Percentiles rank a stretch among this genome's conserved stretches.
Conservation (phyloP, 768 basidiomycete species). For the Filobasidium floriforme region DNA sequence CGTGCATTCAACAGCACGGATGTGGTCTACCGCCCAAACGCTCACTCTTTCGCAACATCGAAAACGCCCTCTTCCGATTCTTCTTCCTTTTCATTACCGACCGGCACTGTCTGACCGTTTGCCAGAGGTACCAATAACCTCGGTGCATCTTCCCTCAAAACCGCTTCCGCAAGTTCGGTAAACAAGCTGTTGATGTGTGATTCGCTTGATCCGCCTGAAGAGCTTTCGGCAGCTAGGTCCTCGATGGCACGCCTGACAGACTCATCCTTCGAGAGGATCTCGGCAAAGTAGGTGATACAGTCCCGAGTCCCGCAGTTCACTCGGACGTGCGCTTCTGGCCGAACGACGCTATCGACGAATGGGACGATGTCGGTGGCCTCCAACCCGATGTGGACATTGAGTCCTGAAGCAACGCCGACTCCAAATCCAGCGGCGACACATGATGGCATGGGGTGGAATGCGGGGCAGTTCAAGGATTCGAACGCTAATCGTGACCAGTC, state of each 20-base stretch:
- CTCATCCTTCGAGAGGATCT: conserved; percentile 25
- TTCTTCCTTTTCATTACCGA: conserved; percentile 13
- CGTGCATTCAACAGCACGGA: no score
- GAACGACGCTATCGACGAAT: conserved; percentile 35
- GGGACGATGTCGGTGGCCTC: conserved; percentile 26
- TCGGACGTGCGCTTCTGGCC: conserved; percentile 33
- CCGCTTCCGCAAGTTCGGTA: conserved; percentile 28
- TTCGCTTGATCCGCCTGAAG: background rate
- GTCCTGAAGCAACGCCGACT: conserved; percentile 35
- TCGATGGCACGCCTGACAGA: background rate
- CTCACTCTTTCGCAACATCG: conserved; percentile 42
- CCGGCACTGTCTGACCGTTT: conserved; percentile 11
- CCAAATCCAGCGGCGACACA: conserved; percentile 38
- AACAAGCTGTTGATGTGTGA: conserved; percentile 14
- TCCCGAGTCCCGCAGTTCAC: conserved; percentile 33
- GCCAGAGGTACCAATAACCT: conserved; percentile 17
- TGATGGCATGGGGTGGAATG: conserved; percentile 33
- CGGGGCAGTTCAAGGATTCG: conserved; percentile 39
- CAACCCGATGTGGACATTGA: conserved; percentile 35
- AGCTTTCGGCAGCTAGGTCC: background rate
- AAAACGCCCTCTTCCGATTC: conserved; percentile 38
- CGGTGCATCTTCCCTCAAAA: conserved; percentile 29
- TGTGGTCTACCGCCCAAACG: no score
- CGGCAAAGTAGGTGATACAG: conserved; percentile 30
- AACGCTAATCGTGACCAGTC: conserved; percentile 39